Base-by-base conservation (phyloP, 176 grass and related monocot genomes). In the Paspalum vaginatum region DNA sequence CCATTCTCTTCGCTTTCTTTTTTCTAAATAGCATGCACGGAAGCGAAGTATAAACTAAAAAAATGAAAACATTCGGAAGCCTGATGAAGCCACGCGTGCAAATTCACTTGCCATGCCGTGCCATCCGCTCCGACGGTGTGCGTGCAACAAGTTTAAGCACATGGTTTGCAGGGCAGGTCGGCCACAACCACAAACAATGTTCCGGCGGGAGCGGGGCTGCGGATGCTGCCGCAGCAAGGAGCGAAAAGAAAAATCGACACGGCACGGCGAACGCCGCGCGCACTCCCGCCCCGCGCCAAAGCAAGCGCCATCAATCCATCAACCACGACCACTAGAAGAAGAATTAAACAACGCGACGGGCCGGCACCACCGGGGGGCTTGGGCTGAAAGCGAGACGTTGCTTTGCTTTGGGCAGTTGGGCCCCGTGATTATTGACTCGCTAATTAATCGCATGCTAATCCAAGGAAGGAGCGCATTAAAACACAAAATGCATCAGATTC, bases 401-500 rank as follows among this genome's bases (percentile, higher is more conserved):
- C 45, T 71, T 71, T 49, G 21, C 27, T 39, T 39, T 14, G 0
- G 14, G 13, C 61, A 9, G 13, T 3, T 20, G 70, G 32, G 16
- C 17, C 59, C 44, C 75, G 48, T 17, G 17, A 24, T 49, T 46
- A 79, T 53, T 53, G 76, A 65, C 46, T 6, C 40, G 60, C 46
- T 78, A 66, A 79, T 79, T 78, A 66, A 79, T 79, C 26, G 44
- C 45, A 9, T 16, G 22, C 60, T 48, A 77, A 62, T 18, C 45
- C 46, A 50, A 22, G 8, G 47, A 27, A 11, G 12, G 6, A 20
- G 16, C 22, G 16, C 46, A 62, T 62, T 12, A 68, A 43, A n/a
- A n/a, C n/a, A n/a, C n/a, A n/a, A 4, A 42, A 66, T 12, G 37
- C 7, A 70, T 71, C 26, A 48, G 48, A 55, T 41, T 70, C 51